Evolutionary conservation across 139 green algal species (phyloP), one percentile per base, ranked within the genome.

Genomic region (Coelastrella sp.): DNA sequence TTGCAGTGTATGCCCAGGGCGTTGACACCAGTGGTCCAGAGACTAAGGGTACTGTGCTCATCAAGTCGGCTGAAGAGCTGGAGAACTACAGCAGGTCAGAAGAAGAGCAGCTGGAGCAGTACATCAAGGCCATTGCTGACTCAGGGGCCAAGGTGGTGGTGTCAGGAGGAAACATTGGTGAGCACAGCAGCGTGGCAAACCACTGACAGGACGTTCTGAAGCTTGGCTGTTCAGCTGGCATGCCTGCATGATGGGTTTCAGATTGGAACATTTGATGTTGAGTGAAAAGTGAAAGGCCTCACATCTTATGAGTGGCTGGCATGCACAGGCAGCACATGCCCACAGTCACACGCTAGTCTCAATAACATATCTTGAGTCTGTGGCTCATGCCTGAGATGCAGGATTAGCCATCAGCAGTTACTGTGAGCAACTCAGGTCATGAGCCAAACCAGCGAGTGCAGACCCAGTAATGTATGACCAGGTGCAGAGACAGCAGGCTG

Each of bases 11-110:
- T 81, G 91, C 92, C 20, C 88, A 91, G 79, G 96, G 95, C 5
- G 86, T 97, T 6, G 96, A 97, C 90, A 96, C 95, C 24, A 57
- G 61, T 7, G 85, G 80, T 9, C 86, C 92, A 7, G 92, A 97
- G 85, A 97, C 95, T 49, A 97, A 99, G 95, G 98, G 98, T 90
- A 99, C 98, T 0, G 98, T 99, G 87, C 94, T 99, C 24, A 99
- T 99, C 87, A 95, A 97, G 86, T 98, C 78, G 78, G 98, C 96
- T 0, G 94, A 97, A 91, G 97, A 99, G 95, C 95, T 99, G 79
- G 93, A 99, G 94, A 94, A 90, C 82, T 99, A 99, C 91, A 92
- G 93, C 65, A 94, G 91, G 81, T 93, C 87, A 7, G 98, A 99
- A 92, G 98, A 99, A 93, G 84, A 92, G 70, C 94, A 96, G 85